Base-by-base conservation (phyloP, 1,284 basidiomycete species). In the Neolentinus lepideus region DNA sequence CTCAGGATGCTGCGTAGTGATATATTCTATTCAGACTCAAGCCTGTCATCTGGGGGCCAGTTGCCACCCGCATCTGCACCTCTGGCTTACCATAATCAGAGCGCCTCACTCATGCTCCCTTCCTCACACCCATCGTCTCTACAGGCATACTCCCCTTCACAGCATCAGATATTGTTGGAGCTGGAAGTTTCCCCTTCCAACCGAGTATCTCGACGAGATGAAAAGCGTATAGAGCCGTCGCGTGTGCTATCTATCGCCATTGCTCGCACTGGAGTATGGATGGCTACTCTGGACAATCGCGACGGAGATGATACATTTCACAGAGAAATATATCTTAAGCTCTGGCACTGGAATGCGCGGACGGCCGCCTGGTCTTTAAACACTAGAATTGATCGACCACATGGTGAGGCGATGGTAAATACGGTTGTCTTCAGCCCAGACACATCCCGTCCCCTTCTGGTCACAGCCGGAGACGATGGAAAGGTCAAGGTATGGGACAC, bases 111-210 rank as follows among this genome's bases (percentile, higher is more conserved):
- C 54, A 81, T 98, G 56, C 79, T 99, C 16, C 90, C 93, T 0
- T 94, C 96, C 0, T 96, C 95, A 0, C 94, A 99, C 67, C 90
- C 94, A 0, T 96, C 95, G 3, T 93, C 93, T 12, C 74, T 99
- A 46, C 97, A 99, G 73, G 86, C 92, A 46, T 95, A 92, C 72
- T 89, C 93, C 31, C 86, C 89, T 0, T 71, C 78, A 12, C 79
- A 83, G 8, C 88, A 88, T 29, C 79, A 80, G 52, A 79, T 95
- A 2, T 65, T 93, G 1, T 86, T 86, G 52, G 96, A 99, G 70
- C 77, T 99, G 25, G 95, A 99, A 69, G 84, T 99, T 2, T 87
- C 91, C 0, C 92, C 96, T 9, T 94, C 94, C 21, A 99, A 98
- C 72, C 84, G 93, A 56, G 85, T 98, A 16, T 92, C 92, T 22